Conservation (phyloP, 257 asterid genomes). For the Gentiana macrophylla region DNA sequence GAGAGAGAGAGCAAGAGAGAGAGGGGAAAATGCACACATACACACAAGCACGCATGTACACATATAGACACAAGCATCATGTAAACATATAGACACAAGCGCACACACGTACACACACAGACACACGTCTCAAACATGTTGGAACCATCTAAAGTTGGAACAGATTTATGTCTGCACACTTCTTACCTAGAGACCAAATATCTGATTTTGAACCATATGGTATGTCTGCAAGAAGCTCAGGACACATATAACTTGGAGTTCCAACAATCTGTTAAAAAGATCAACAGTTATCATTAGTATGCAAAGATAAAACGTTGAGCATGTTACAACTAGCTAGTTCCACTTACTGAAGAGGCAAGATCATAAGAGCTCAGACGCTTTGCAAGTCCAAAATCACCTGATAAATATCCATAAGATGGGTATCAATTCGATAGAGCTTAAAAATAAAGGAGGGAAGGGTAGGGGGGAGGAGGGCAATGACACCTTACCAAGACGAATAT, state of each 20-base stretch:
- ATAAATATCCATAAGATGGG: not conserved
- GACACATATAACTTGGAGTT: slow-evolving; percentile 97
- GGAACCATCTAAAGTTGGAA: too few relatives aligned
- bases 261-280: slow-evolving; percentile 64
- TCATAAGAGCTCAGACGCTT: slow-evolving; percentile 79
- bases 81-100: too few relatives aligned
- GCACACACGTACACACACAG: too few relatives aligned
- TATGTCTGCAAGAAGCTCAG: slow-evolving; percentile 92
- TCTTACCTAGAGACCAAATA: slow-evolving; percentile 88
- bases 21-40: too few relatives aligned
- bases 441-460: not conserved
- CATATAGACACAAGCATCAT: too few relatives aligned
- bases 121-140: too few relatives aligned
- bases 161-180: too few relatives aligned
- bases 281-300: too few relatives aligned
- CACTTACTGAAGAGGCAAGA: slow-evolving; percentile 79
- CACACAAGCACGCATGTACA: too few relatives aligned
- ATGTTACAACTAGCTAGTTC: slow-evolving; percentile 8
- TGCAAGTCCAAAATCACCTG: slow-evolving; percentile 98
- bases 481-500: slow-evolving; percentile 75
- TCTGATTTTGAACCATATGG: slow-evolving; percentile 95
- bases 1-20: too few relatives aligned
- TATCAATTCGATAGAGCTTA: not conserved
- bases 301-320: slow-evolving; percentile 4
- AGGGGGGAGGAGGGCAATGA: too few relatives aligned